Conservation (phyloP, 768 basidiomycete genomes). For the Gymnopilus dilepis region DNA sequence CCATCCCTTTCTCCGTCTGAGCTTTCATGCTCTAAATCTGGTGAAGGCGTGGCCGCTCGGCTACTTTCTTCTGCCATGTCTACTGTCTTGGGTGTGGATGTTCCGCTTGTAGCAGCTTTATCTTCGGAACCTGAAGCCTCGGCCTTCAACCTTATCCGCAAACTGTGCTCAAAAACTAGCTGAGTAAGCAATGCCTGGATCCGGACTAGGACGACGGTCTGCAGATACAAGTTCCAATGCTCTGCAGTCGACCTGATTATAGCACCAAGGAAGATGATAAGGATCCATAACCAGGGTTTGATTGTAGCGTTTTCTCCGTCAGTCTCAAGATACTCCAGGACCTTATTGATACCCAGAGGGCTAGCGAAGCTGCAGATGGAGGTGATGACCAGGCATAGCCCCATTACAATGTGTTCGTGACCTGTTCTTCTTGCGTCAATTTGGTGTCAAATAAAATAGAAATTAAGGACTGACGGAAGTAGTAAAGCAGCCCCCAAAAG, state of each 20-base stretch:
- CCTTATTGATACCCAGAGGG: constrained; percentile 47
- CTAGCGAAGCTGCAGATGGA: constrained; percentile 37
- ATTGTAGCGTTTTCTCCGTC: constrained; percentile 39
- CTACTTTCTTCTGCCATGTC: not conserved
- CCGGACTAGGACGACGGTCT: constrained; percentile 44
- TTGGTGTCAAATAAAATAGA: not conserved
- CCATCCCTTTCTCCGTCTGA: not conserved
- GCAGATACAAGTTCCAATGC: constrained; percentile 59
- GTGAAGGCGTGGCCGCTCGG: not conserved
- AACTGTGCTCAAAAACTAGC: constrained; percentile 48
- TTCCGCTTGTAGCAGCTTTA: not conserved
- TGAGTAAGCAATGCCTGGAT: constrained; percentile 50
- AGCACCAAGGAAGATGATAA: constrained; percentile 54
- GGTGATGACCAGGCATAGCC: constrained; percentile 33
- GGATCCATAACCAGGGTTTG: constrained; percentile 74
- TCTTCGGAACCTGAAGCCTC: constrained; percentile 24
- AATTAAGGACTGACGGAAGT: constrained; percentile 30
- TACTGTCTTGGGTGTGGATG: not conserved
- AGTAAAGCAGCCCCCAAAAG: constrained; percentile 46
- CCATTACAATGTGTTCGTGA: constrained; percentile 38
- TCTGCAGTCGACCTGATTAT: constrained; percentile 45
- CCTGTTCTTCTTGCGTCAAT: constrained; percentile 16
- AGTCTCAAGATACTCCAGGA: constrained; percentile 41
- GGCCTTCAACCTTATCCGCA: constrained; percentile 67
- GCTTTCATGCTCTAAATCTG: not conserved